Percentiles rank a stretch among this genome's conserved stretches.
phyloP scores from a whole-genome alignment of 306 rosid genomes.

The Vicia sativa region DNA sequence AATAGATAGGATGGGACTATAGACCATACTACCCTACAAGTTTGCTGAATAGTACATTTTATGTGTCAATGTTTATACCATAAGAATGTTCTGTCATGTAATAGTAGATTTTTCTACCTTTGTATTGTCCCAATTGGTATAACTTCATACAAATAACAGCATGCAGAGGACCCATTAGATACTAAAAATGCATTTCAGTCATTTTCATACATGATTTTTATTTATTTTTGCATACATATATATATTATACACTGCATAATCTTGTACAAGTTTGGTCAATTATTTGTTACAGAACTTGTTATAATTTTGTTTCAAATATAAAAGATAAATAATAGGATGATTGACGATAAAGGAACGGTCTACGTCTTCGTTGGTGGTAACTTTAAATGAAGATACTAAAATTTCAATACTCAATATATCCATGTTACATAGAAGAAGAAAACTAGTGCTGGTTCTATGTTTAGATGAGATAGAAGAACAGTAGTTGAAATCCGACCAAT shows the following conservation, averaged over 20 bases:
- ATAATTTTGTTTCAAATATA: conserved; percentile 31
- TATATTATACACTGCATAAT: conserved; percentile 25
- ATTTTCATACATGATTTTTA: conserved; percentile 25
- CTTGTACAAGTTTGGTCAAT: conserved; percentile 24
- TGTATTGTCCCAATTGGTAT: conserved; percentile 30
- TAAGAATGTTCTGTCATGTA: conserved; percentile 35
- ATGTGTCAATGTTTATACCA: conserved; percentile 33
- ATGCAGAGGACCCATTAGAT: conserved; percentile 46
- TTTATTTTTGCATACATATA: conserved; percentile 29
- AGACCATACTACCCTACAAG: conserved; percentile 30
- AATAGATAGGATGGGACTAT: conserved; percentile 20
- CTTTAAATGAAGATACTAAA: conserved; percentile 37
- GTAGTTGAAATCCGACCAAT: conserved; percentile 40
- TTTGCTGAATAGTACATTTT: conserved; percentile 30
- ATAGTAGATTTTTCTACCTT: conserved; percentile 30
- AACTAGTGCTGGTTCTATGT: conserved; percentile 44
- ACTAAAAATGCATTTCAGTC: conserved; percentile 41
- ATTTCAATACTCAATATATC: conserved; percentile 38
- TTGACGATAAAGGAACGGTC: conserved; percentile 41
- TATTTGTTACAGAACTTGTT: conserved; percentile 22
- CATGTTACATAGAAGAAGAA: conserved; percentile 40
- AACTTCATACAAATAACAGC: conserved; percentile 29
- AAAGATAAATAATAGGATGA: conserved; percentile 27
- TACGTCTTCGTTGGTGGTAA: conserved; percentile 41
- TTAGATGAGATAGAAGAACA: conserved; percentile 63